phyloP scores from a whole-genome alignment of 495 filamentous ascomycete genomes.

The Polyplosphaeria fusca region DNA sequence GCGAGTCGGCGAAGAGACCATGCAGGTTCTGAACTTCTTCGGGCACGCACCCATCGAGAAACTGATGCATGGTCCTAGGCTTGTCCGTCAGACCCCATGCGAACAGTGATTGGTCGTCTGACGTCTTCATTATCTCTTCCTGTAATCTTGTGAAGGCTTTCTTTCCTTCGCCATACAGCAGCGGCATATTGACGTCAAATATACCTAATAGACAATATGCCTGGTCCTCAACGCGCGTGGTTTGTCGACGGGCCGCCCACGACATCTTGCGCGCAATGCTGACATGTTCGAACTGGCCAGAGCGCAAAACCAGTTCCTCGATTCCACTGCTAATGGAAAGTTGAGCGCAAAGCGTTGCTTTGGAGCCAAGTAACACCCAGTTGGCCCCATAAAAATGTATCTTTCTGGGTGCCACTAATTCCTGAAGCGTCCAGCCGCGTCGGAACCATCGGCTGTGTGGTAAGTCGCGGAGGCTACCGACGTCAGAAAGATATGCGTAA shows the following conservation, averaged over 20 bases:
- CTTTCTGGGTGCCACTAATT: constrained; percentile 11
- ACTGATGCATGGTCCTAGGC: neutral
- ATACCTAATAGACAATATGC: constrained; percentile 28
- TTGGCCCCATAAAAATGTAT: constrained; percentile 1
- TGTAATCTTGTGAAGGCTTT: constrained; percentile 21
- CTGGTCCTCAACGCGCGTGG: constrained; percentile 17
- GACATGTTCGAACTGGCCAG: neutral
- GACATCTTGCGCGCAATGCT: constrained; percentile 14
- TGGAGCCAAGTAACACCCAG: constrained; percentile 4
- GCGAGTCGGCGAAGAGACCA: neutral
- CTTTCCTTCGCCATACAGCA: constrained; percentile 25
- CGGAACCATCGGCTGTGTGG: constrained; percentile 16
- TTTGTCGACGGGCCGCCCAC: constrained; percentile 15
- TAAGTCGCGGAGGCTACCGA: neutral
- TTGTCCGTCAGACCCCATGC: constrained; percentile 3
- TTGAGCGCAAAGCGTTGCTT: neutral
- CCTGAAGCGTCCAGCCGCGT: constrained; percentile 27
- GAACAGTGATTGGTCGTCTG: constrained; percentile 2
- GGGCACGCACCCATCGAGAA: neutral
- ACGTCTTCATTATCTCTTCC: constrained; percentile 22
- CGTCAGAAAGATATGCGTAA: constrained; percentile 15
- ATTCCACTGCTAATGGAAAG: constrained; percentile 5
- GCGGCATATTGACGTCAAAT: constrained; percentile 21
- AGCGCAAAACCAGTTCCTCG: neutral
- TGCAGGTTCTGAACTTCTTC: neutral